Base-by-base conservation (phyloP, 1,139 yeast species). In the Debaryomycetaceae sp. region DNA sequence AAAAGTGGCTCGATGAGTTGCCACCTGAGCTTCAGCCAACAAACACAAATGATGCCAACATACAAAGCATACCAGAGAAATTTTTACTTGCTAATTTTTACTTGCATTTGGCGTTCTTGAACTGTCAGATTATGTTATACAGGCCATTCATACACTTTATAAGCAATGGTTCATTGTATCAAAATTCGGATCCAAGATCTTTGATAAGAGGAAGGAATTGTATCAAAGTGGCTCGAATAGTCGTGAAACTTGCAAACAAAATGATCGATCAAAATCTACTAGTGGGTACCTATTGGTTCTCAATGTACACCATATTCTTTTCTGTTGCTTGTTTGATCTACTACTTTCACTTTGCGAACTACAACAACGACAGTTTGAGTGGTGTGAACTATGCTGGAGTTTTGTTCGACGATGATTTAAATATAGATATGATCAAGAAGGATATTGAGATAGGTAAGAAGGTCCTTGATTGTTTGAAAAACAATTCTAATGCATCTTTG, bases 271-370 rank as follows among this genome's bases (percentile, higher is more conserved):
- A 81, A 46, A 75, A 84, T 45, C 73, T 87, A 55, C 68, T 89
- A 41, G 80, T 86, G 45, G 96, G 96, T 1, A 87, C 96, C 2
- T 89, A 89, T 59, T 88, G 96, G 96, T 89, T 88, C 57, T 83
- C 94, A 13, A 84, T 86, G 61, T 89, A 89, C 59, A 87, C 96
- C 0, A 84, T 89, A n/a, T 89, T 89, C 59, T 89, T 87, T 58
- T 83, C 95, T 3, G 89, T 89, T 41, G 95, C 96, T 0, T 87
- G 95, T 51, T 70, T 89, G 52, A 81, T 87, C 7, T 89, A 85
- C 55, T 89, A 87, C 56, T 86, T 82, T 43, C 96, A 87, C 59
- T 94, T 86, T 59, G 76, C 76, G 5, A 69, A 70, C 49, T 67
- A 68, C 49, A 58, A 61, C 33, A 52, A 52, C 28, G 46, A 48